phyloP scores from a whole-genome alignment of 2,329 filamentous ascomycete genomes.

The Cercospora nicotianae region DNA sequence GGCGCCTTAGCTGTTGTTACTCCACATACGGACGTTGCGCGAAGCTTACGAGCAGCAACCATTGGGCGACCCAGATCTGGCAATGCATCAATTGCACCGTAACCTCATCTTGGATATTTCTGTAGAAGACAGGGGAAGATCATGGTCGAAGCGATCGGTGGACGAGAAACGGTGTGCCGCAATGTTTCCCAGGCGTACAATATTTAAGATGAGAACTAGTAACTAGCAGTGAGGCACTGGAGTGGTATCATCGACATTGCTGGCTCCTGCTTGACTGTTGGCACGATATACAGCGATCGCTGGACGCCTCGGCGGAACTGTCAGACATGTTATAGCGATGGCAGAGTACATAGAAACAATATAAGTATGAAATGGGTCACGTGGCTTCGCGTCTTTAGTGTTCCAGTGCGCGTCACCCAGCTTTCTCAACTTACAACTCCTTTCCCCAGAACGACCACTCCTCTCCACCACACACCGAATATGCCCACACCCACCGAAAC shows the following conservation, averaged over 20 bases:
- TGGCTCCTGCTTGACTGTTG: neutral
- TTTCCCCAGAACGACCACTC: neutral
- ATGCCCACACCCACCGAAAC: constrained; percentile 76
- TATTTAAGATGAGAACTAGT: neutral
- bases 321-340: neutral
- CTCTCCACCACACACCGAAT: neutral
- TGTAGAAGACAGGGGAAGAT: neutral
- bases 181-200: neutral
- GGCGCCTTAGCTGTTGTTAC: neutral
- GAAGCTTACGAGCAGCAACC: neutral
- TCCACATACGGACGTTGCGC: neutral
- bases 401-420: neutral
- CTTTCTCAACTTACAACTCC: neutral
- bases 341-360: neutral
- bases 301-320: neutral
- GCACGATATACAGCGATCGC: neutral
- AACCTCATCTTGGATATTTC: neutral
- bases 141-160: neutral
- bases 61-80: neutral
- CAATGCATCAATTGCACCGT: neutral
- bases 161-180: neutral
- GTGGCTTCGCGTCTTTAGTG: neutral
- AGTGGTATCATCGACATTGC: neutral
- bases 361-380: neutral
- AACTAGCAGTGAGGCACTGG: neutral